Evolutionary conservation across 371 early-diverging fungal species (phyloP), one percentile per base, ranked within the genome.

Genomic region (Mortierella sp.): DNA sequence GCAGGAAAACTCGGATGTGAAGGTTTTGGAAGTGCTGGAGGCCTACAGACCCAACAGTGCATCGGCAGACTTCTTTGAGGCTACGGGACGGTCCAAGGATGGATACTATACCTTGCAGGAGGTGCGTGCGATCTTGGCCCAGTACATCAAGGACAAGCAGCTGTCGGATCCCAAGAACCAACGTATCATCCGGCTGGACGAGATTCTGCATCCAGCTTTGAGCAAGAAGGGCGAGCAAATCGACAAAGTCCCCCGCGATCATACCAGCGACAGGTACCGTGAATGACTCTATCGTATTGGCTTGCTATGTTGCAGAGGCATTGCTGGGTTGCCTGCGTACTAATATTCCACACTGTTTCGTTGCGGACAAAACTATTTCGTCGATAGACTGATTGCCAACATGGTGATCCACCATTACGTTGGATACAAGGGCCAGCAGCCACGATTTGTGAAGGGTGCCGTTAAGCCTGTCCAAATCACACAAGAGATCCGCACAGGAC

Each of bases 141-240:
- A 87, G 14, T 96, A 94, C 73, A 85, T 93, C 74, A 90, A 92
- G 68, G 79, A 71, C 2, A 87, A 90, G 29, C 76, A 85, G 6
- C 82, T 94, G 16, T 87, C 90, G 0, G 91, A 93, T 73, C 83
- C 89, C n/a, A 80, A 85, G 66, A 92, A 92, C 67, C 94, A 91
- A 76, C 88, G 91, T 85, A 89, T 79, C 34, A 70, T 83, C 41
- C 68, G 71, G 31, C 55, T 73, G 39, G 76, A 83, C 39, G 79
- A 66, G 14, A 29, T 69, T 2, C 67, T 83, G 24, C 53, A 31
- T 14, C 48, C 61, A 11, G 84, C 79, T 10, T 66, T 83, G 10
- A n/a, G 24, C 8, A 83, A 76, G 50, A 76, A 75, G 41, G 84
- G 84, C 13, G 84, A 83, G 50, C 48, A 64, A 26, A 16, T 66